These are phyloP conservation scores for Schwanniomyces polymorphus DNA, from an alignment of 805 yeast species.

Conservation along the genomic window DNA sequence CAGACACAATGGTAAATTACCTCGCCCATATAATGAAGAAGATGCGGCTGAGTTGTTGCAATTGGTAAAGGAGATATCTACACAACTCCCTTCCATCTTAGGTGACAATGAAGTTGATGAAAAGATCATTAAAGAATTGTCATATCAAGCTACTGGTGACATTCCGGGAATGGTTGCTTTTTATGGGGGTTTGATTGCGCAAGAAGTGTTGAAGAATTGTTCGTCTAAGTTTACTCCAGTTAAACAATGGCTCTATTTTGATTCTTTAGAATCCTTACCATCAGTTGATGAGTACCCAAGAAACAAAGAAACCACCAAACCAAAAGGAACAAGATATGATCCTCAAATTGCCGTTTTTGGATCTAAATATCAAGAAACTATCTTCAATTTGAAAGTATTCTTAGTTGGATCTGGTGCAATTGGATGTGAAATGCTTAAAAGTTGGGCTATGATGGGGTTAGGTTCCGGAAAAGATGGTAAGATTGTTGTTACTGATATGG, in stretches of 20 bases:
- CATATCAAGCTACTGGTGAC: slow-evolving; percentile 90
- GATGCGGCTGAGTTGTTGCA: slow-evolving; percentile 71
- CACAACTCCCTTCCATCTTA: slow-evolving; percentile 55
- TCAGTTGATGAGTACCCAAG: slow-evolving; percentile 55
- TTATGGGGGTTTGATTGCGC: slow-evolving; percentile 93
- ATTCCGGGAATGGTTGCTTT: slow-evolving; percentile 87
- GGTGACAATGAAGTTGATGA: slow-evolving; percentile 58
- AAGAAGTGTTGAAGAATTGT: slow-evolving; percentile 92
- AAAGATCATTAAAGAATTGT: slow-evolving; percentile 64
- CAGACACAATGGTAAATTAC: slow-evolving; percentile 63
- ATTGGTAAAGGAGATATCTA: slow-evolving; percentile 58
- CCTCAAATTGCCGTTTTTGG: slow-evolving; percentile 96
- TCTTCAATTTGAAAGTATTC: slow-evolving; percentile 80
- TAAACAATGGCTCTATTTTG: slow-evolving; percentile 90
- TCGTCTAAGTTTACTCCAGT: slow-evolving; percentile 95
- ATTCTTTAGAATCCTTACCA: slow-evolving; percentile 90
- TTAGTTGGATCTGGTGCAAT: slow-evolving; percentile 98
- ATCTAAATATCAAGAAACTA: slow-evolving; percentile 63
- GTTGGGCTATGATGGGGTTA: slow-evolving; percentile 96
- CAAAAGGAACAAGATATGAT: slow-evolving; percentile 84
- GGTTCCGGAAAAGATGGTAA: slow-evolving; percentile 90
- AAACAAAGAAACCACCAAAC: slow-evolving; percentile 69
- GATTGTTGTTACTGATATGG: slow-evolving; percentile 87
- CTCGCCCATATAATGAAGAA: slow-evolving; percentile 71
- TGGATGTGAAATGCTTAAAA: slow-evolving; percentile 98